These are phyloP conservation scores for Geranium brycei DNA, from an alignment of 345 rosid species.

Conservation along the genomic window DNA sequence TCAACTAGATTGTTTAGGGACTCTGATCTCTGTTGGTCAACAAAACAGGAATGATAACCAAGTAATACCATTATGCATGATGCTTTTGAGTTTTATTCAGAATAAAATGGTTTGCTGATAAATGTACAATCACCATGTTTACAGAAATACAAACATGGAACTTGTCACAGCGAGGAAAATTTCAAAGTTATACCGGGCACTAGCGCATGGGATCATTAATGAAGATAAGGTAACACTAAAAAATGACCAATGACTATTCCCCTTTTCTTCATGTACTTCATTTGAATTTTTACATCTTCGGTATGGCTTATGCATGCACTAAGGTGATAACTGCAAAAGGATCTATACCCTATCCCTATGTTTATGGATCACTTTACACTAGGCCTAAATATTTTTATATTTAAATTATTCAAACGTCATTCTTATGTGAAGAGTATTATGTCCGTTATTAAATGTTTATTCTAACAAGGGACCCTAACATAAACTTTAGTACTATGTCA, in stretches of 20 bases:
- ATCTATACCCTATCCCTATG: neutral
- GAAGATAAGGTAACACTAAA: conserved; percentile 44
- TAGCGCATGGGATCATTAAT: conserved; percentile 47
- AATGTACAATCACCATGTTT: neutral
- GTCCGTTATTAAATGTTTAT: neutral
- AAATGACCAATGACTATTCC: neutral
- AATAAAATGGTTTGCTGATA: neutral
- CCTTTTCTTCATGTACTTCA: neutral
- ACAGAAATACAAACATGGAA: conserved; percentile 17
- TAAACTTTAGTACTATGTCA: neutral
- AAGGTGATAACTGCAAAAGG: neutral
- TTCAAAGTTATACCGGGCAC: conserved; percentile 62
- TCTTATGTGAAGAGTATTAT: neutral
- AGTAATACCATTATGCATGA: neutral
- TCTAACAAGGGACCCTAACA: neutral
- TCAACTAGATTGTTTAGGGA: neutral
- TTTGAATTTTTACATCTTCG: neutral
- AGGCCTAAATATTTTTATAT: neutral
- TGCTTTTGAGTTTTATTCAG: neutral
- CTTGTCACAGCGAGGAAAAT: conserved; percentile 34
- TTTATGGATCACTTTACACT: neutral
- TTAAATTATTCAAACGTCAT: neutral
- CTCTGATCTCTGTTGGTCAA: neutral
- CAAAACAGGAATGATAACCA: neutral
- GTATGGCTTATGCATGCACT: conserved; percentile 1